A percentile compares a stretch with the other conserved stretches of the same genome.
These are phyloP conservation scores for Aphanomyces cochlioides DNA, from an alignment of 352 stramenopile genomes.

Conservation along the genomic window DNA sequence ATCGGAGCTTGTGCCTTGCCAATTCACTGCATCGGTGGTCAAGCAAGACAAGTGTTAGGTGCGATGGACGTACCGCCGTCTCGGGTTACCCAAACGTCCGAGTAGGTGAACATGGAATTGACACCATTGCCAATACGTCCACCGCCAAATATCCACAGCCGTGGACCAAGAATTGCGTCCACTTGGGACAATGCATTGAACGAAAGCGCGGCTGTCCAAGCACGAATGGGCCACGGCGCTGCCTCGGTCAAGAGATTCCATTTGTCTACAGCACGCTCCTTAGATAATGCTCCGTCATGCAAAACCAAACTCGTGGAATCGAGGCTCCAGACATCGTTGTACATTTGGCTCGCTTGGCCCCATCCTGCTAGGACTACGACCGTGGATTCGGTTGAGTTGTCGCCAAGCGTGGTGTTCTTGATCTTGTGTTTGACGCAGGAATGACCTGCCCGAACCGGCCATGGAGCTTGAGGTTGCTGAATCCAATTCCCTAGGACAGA, in stretches of 20 bases:
- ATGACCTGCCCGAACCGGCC: slow-evolving; percentile 54
- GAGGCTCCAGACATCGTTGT: slow-evolving; percentile 74
- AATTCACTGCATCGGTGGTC: slow-evolving; percentile 31
- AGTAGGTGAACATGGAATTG: slow-evolving; percentile 66
- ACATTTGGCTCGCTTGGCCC: slow-evolving; percentile 45
- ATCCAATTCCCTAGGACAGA: slow-evolving; percentile 39
- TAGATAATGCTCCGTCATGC: slow-evolving; percentile 3
- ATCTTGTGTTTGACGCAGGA: slow-evolving; percentile 53
- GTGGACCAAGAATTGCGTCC: slow-evolving; percentile 55
- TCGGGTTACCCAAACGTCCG: slow-evolving; percentile 68
- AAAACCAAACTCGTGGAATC: slow-evolving; percentile 33
- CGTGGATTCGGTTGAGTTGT: slow-evolving; percentile 47
- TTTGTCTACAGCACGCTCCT: slow-evolving; percentile 21
- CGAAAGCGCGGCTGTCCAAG: slow-evolving; percentile 71
- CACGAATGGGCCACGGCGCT: slow-evolving; percentile 60
- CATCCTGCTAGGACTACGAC: slow-evolving; percentile 67
- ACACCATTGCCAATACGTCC: slow-evolving; percentile 67
- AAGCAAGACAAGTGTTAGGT: not conserved
- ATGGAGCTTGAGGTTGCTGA: slow-evolving; percentile 46
- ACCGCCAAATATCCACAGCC: slow-evolving; percentile 73
- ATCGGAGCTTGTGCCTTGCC: slow-evolving; percentile 58
- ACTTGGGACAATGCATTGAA: slow-evolving; percentile 64
- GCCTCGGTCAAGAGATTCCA: slow-evolving; percentile 43
- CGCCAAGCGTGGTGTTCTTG: slow-evolving; percentile 48
- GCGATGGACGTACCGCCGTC: slow-evolving; percentile 38